Base-by-base conservation (phyloP, 768 basidiomycete species). In the Calvatia gigantea region DNA sequence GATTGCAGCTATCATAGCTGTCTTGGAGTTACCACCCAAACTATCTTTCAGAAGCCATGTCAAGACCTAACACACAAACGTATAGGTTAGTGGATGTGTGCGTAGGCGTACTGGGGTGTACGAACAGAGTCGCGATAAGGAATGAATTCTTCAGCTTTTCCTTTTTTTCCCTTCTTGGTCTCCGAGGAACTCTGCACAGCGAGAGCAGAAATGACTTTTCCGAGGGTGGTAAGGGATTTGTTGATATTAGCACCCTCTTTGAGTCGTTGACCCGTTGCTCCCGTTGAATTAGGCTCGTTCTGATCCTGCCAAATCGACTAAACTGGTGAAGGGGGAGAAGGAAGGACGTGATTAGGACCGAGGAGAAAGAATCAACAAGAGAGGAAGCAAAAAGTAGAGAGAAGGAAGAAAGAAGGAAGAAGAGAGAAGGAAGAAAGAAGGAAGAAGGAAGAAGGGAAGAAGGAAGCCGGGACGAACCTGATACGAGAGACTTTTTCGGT, bases 401-500 rank as follows among this genome's bases (percentile, higher is more conserved):
- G 47, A 57, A n/a, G 15, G 42, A 54, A 47, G 21, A 29, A 54
- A 29, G 38, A 57, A 56, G 49, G 52, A 33, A 37, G 51, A 52
- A 51, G 38, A 39, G 41, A 11, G 41, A 11, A 31, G 17, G 39
- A 51, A 37, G 39, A 23, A 5, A 21, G 37, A 23, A n/a, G 31
- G 23, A 29, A 38, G 47, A 21, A 47, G 32, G 39, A 51, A 37
- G 39, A 23, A 5, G 23, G 41, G 15, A 7, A 28, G 19, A 27
- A 35, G 47, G 21, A 47, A 32, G 37, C 21, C 14, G 25, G n/a
- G 33, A 68, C 80, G 48, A 54, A 91, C 84, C 85, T 96, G 68
- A 99, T 98, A 48, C 96, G 87, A 11, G 96, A 98, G n/a, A 98
- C 97, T 69, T 98, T 99, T 72, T 99, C 97, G 0, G 94, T 96